Evolutionary conservation across 495 filamentous ascomycete genomes (phyloP).

Genomic region (Penicillium turbatum): DNA sequence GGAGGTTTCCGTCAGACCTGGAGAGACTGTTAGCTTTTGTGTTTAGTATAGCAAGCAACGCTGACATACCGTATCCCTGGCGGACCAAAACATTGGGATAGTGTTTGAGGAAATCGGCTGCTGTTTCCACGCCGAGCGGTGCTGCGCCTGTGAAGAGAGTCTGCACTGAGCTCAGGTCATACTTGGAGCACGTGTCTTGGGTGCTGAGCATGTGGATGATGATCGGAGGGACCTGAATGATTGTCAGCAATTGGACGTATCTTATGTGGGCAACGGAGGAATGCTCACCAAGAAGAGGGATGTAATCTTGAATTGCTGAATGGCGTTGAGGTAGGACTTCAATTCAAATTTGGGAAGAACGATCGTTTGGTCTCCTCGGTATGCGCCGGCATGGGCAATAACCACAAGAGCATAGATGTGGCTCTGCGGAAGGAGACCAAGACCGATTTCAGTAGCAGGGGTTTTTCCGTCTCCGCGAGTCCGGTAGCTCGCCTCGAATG

Average conservation of each 20-base stretch:
- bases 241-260: background rate
- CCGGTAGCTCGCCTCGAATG: constrained; percentile 51
- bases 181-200: constrained; percentile 57
- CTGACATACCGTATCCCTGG: constrained; percentile 71
- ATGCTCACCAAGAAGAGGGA: constrained; percentile 59
- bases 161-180: constrained; percentile 67
- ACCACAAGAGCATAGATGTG: constrained; percentile 87
- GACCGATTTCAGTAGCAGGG: constrained; percentile 51
- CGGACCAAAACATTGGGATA: constrained; percentile 65
- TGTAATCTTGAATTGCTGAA: constrained; percentile 70
- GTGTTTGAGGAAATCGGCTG: constrained; percentile 57
- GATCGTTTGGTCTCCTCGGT: constrained; percentile 72
- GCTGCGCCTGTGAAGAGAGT: constrained; percentile 77
- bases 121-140: constrained; percentile 75
- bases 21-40: constrained; percentile 3
- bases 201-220: constrained; percentile 76
- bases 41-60: background rate
- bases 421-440: constrained; percentile 77
- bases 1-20: constrained; percentile 75
- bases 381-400: constrained; percentile 62
- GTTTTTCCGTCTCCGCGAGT: constrained; percentile 22
- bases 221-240: constrained; percentile 71
- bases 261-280: background rate
- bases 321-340: constrained; percentile 55
- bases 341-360: constrained; percentile 86